These are phyloP conservation scores for Grammothele lineata DNA, from an alignment of 768 basidiomycete species.

Conservation along the genomic window DNA sequence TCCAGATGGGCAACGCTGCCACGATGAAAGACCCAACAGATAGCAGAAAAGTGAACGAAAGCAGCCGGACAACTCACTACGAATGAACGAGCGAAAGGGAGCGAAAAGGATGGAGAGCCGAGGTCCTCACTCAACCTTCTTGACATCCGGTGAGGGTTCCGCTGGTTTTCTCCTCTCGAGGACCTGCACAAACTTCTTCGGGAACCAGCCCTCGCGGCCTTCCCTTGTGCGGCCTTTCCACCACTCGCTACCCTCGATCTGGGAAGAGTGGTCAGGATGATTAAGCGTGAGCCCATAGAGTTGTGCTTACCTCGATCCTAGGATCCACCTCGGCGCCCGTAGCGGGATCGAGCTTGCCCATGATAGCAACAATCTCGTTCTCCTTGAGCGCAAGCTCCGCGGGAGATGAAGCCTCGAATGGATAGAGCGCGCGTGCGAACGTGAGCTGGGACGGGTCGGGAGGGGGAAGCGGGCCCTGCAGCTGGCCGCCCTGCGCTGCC, in stretches of 20 bases:
- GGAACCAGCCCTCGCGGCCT: slow-evolving; percentile 94
- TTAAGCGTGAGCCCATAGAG: background rate
- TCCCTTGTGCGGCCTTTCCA: slow-evolving; percentile 93
- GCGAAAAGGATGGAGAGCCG: background rate
- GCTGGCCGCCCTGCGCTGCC: slow-evolving; percentile 29
- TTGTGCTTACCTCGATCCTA: slow-evolving; percentile 41
- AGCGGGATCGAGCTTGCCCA: slow-evolving; percentile 70
- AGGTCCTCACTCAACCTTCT: slow-evolving; percentile 36
- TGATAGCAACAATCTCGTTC: slow-evolving; percentile 91
- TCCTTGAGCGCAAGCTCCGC: slow-evolving; percentile 79
- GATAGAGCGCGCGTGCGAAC: slow-evolving; percentile 79
- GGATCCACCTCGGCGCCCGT: slow-evolving; percentile 69
- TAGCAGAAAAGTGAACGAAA: no score
- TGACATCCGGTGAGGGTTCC: slow-evolving; percentile 28
- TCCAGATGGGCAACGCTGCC: no score
- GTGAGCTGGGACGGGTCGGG: slow-evolving; percentile 77
- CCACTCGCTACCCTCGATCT: slow-evolving; percentile 68
- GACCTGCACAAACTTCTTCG: slow-evolving; percentile 80
- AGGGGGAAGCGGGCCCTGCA: slow-evolving; percentile 42
- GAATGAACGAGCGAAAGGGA: background rate
- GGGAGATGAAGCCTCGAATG: slow-evolving; percentile 69
- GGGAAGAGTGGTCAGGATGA: background rate
- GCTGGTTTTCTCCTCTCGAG: slow-evolving; percentile 42
- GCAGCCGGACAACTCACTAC: no score
- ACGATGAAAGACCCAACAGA: no score